Base-by-base conservation (phyloP, 2,329 filamentous ascomycete genomes). In the Lecanosticta acicola region DNA sequence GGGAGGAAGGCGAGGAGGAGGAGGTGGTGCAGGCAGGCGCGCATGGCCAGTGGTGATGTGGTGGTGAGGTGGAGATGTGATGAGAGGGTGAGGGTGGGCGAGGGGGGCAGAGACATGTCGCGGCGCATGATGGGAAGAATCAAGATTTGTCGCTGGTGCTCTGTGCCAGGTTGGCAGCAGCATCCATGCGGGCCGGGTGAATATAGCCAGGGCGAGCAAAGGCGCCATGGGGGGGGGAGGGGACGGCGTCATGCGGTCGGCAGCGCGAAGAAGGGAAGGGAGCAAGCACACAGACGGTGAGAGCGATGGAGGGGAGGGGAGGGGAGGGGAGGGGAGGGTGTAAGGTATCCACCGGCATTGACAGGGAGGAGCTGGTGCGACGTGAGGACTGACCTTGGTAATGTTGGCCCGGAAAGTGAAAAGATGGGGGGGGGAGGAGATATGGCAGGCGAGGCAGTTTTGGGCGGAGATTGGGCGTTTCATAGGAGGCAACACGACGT, bases 201-300 rank as follows among this genome's bases (percentile, higher is more conserved):
- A 52, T 39, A 49, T 48, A n/a, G n/a, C 48, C 50, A 50, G 47
- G 53, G 53, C 48, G 7, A 29, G 24, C 24, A 29, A 29, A 29
- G 5, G n/a, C n/a, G n/a, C 40, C 43, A 45, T 24, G 17, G 36
- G 19, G 39, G 44, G 37, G 50, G 45, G 48, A 34, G 48, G 49
- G 48, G 43, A 37, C 21, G 32, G 50, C 52, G 48, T 54, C 50
- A 56, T 53, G 50, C 48, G 49, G 17, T 33, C 46, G 53, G 47
- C 49, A 46, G 32, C 52, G 47, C 46, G 42, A 46, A 41, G 40
- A 11, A 29, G 24, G 11, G 5, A 11, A 29, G 24, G 7, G 18
- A 33, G 39, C 17, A n/a, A n/a, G n/a, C n/a, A n/a, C 39, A 39
- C 44, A 39, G 49, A 44, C 48, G 52, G 49, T 45, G 33, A 49